phyloP scores from a whole-genome alignment of 1,284 basidiomycete species.

The Agaricales sp. region DNA sequence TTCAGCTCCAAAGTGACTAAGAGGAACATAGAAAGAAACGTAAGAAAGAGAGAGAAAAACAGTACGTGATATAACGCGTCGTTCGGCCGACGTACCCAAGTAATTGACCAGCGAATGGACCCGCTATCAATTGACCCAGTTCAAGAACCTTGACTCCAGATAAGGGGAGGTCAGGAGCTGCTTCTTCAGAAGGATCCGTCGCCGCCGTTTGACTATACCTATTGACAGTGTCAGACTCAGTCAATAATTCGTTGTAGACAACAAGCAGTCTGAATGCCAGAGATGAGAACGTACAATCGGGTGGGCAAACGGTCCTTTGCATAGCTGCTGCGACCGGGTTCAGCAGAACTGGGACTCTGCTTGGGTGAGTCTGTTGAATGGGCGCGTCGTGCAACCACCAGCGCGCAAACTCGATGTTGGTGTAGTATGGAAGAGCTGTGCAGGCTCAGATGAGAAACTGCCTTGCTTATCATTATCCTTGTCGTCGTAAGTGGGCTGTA shows the following conservation, averaged over 20 bases:
- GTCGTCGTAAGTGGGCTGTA: no score
- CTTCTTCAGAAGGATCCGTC: not conserved
- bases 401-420: no score
- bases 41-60: no score
- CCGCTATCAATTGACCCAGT: constrained; percentile 59
- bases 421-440: no score
- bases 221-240: no score
- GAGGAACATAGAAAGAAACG: not conserved
- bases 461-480: no score
- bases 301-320: not conserved
- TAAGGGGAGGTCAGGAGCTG: constrained; percentile 27
- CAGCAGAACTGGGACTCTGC: no score
- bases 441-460: no score
- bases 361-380: not conserved
- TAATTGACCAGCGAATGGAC: constrained; percentile 62
- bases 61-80: no score
- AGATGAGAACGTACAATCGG: not conserved
- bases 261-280: no score
- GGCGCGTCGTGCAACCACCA: not conserved
- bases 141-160: constrained; percentile 57
- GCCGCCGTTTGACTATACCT: not conserved
- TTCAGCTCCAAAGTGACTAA: constrained; percentile 60
- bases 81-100: constrained; percentile 38
- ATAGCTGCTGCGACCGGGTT: no score
- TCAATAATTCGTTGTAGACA: no score